phyloP scores from a whole-genome alignment of 176 grass and related monocot genomes.

The Raddia distichophylla region DNA sequence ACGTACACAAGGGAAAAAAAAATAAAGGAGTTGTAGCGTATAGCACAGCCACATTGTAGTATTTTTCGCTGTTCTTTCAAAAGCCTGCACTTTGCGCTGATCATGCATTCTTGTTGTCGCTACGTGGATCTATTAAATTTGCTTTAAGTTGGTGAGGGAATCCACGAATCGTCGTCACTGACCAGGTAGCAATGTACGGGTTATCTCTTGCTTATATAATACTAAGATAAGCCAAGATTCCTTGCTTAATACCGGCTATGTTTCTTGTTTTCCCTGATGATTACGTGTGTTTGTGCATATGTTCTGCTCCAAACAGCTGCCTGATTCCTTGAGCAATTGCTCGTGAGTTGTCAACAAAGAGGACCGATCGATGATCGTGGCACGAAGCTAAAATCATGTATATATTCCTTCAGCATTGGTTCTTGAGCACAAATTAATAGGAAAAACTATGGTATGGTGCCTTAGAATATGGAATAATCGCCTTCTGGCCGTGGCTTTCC shows the following conservation, averaged over 20 bases:
- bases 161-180: constrained; percentile 21
- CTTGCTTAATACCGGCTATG: neutral
- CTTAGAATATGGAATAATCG: constrained; percentile 30
- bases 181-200: neutral
- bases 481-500: constrained; percentile 43
- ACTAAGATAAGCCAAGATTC: constrained; percentile 36
- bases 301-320: constrained; percentile 42
- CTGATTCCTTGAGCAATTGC: constrained; percentile 40
- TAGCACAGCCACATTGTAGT: neutral
- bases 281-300: constrained; percentile 34
- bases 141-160: constrained; percentile 37
- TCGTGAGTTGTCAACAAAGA: constrained; percentile 45
- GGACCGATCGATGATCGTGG: constrained; percentile 24
- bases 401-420: constrained; percentile 48
- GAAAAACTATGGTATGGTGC: neutral
- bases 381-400: constrained; percentile 34
- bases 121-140: constrained; percentile 34
- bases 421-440: neutral
- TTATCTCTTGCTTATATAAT: constrained; percentile 6
- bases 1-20: neutral
- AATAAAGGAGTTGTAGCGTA: neutral
- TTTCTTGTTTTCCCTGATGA: constrained; percentile 8
- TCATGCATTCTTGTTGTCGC: constrained; percentile 34
- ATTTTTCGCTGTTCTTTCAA: constrained; percentile 42
- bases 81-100: constrained; percentile 5